These are phyloP conservation scores for Marasmius tenuissimus DNA, from an alignment of 1,284 basidiomycete species.

Conservation along the genomic window DNA sequence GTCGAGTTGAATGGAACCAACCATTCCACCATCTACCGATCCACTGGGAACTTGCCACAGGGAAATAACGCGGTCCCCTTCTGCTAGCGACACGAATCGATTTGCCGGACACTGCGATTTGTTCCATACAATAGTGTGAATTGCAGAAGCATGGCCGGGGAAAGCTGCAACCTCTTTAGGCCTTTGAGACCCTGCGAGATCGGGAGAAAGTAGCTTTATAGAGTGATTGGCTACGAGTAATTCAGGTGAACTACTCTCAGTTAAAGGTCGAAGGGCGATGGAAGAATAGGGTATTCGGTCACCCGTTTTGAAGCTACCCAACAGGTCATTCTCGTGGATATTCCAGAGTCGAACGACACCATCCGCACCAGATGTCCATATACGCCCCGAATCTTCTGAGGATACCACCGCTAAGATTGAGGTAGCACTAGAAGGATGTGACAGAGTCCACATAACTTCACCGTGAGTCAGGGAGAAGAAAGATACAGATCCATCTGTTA, in stretches of 20 bases:
- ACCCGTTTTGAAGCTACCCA: slow-evolving; percentile 52
- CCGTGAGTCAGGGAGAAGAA: slow-evolving; percentile 62
- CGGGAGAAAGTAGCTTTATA: slow-evolving; percentile 52
- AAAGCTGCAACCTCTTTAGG: slow-evolving; percentile 49
- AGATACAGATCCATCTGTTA: slow-evolving; percentile 54
- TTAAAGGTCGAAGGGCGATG: slow-evolving; percentile 41
- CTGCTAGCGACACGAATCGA: slow-evolving; percentile 70
- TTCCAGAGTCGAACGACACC: slow-evolving; percentile 60
- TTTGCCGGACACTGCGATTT: slow-evolving; percentile 34
- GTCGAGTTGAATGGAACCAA: slow-evolving; percentile 69
- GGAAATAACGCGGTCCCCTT: slow-evolving; percentile 76
- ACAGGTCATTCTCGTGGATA: slow-evolving; percentile 44
- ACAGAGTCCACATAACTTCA: slow-evolving; percentile 52
- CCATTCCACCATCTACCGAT: slow-evolving; percentile 50
- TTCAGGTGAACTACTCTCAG: slow-evolving; percentile 36
- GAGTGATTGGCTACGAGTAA: slow-evolving; percentile 61
- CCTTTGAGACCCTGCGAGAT: slow-evolving; percentile 35
- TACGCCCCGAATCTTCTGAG: slow-evolving; percentile 25
- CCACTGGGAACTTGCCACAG: slow-evolving; percentile 55
- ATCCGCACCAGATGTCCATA: slow-evolving; percentile 63
- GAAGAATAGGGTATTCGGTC: slow-evolving; percentile 58
- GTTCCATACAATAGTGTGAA: slow-evolving; percentile 54
- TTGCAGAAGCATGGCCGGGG: slow-evolving; percentile 66
- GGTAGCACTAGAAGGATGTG: slow-evolving; percentile 52
- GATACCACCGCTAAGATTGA: slow-evolving; percentile 49